Base-by-base conservation (phyloP, 2,329 filamentous ascomycete species). In the Pochonia chlamydosporia region DNA sequence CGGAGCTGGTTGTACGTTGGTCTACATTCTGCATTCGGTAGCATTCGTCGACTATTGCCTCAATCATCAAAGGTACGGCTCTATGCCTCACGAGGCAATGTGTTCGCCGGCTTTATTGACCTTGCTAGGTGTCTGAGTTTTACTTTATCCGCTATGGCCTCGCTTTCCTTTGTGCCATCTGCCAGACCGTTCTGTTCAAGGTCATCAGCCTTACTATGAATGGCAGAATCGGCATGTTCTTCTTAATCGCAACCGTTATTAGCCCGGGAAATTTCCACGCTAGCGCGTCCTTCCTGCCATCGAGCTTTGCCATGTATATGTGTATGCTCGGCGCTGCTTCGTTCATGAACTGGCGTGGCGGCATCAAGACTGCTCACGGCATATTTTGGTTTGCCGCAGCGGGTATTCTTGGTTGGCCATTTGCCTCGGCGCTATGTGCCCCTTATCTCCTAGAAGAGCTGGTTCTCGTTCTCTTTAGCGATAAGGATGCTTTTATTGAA, bases 231-330 rank as follows among this genome's bases (percentile, higher is more conserved):
- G 93, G 88, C 10, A 71, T 95, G 4, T 81, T 96, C 60, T 96
- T 95, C 65, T 69, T 96, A 50, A 72, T 92, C 51, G 81, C 86
- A 37, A 83, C 86, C 50, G 71, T 89, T 43, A 82, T 85, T 49
- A 95, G 87, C 52, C 88, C 93, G 0, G 93, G 93, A 37, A 95
- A 96, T 76, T 97, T 96, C 63, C 89, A 96, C 66, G 86, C 93
- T 4, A 89, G 89, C 48, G 79, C 87, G 2, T 83, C 92, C 5
- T 96, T 88, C 61, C 73, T 99, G 5, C 93, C 93, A 0, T 96
- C 91, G 8, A 96, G 87, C 65, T 99, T 99, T 61, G 87, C 93
- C 60, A 99, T 99, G 93, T 96, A 95, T 64, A 87, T 84, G 50
- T 84, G 82, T 13, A 93, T 93, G 76, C 73, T 97, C 7, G 93